These are phyloP conservation scores for Neurospora sp. DNA, from an alignment of 495 filamentous ascomycete species.

Conservation along the genomic window DNA sequence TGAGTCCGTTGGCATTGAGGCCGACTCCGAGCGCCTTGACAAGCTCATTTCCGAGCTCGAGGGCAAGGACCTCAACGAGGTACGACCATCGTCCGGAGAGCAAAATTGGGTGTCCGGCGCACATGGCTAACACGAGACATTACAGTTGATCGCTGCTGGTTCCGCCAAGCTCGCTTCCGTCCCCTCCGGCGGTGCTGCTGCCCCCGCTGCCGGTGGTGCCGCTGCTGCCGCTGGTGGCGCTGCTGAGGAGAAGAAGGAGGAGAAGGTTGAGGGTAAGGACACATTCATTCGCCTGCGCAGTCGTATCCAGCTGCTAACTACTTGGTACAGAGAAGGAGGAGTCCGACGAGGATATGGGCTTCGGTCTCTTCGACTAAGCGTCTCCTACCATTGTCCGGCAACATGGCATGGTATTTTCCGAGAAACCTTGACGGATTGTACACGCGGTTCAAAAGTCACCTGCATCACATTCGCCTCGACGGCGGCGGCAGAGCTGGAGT, in stretches of 20 bases:
- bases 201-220: conserved; percentile 51
- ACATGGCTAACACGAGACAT: conserved; percentile 16
- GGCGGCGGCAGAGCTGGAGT: conserved; percentile 9
- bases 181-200: conserved; percentile 79
- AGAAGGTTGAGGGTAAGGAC: conserved; percentile 60
- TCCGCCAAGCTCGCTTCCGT: conserved; percentile 93
- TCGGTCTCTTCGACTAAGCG: conserved; percentile 97
- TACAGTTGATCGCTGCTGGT: conserved; percentile 84
- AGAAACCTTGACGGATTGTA: conserved; percentile 11
- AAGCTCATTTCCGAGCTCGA: conserved; percentile 84
- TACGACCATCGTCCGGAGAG: conserved; percentile 31
- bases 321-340: conserved; percentile 52
- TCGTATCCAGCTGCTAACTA: conserved; percentile 21
- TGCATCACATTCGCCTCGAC: conserved; percentile 4
- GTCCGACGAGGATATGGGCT: conserved; percentile 99
- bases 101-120: not conserved
- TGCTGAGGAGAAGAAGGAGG: conserved; percentile 60
- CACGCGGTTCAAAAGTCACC: conserved; percentile 6
- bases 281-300: not conserved
- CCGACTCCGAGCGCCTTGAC: conserved; percentile 75
- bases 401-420: conserved; percentile 15
- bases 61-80: conserved; percentile 96
- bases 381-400: not conserved
- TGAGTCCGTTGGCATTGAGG: conserved; percentile 89
- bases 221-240: conserved; percentile 56